Percentiles rank a stretch among this genome's conserved stretches.
phyloP scores from a whole-genome alignment of 2,329 filamentous ascomycete species.

The Pseudogymnoascus sp. region DNA sequence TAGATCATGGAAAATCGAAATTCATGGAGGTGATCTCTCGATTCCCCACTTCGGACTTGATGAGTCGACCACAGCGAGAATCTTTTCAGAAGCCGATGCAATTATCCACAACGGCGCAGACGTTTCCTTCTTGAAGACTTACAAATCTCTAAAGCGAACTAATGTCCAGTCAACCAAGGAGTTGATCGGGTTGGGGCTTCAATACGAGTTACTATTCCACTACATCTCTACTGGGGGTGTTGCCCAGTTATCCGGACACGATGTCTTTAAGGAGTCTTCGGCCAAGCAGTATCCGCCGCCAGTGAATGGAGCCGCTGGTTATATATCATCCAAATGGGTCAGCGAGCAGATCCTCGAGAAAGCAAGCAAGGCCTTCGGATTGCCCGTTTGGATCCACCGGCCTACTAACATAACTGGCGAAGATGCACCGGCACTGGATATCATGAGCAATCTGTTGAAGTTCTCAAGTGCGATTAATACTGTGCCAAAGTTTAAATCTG shows the following conservation, averaged over 20 bases:
- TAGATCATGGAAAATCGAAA: slow-evolving; percentile 20
- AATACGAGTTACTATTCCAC: slow-evolving; percentile 30
- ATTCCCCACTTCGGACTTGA: slow-evolving; percentile 33
- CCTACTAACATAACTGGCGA: slow-evolving; percentile 17
- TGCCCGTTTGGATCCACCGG: slow-evolving; percentile 28
- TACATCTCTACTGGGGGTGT: slow-evolving; percentile 31
- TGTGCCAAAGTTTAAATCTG: slow-evolving; percentile 9
- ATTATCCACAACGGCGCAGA: slow-evolving; percentile 50
- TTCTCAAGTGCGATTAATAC: slow-evolving; percentile 9
- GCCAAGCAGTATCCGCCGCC: slow-evolving; percentile 17
- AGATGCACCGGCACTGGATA: slow-evolving; percentile 12
- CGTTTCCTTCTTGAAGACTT: slow-evolving; percentile 33
- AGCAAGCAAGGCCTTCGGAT: slow-evolving; percentile 8
- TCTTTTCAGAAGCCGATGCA: slow-evolving; percentile 33
- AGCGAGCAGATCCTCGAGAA: slow-evolving; percentile 30
- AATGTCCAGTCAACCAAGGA: slow-evolving; percentile 34
- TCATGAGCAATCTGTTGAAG: slow-evolving; percentile 12
- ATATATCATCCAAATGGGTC: slow-evolving; percentile 31
- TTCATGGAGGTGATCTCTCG: slow-evolving; percentile 33
- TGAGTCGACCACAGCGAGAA: slow-evolving; percentile 20
- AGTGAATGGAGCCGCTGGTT: slow-evolving; percentile 27
- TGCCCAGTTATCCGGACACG: slow-evolving; percentile 12
- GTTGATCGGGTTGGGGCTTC: slow-evolving; percentile 29
- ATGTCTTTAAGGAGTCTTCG: slow-evolving; percentile 8
- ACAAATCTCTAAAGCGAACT: slow-evolving; percentile 27